Conservation (phyloP, 305 asterid genomes). For the Nicotiana rustica region DNA sequence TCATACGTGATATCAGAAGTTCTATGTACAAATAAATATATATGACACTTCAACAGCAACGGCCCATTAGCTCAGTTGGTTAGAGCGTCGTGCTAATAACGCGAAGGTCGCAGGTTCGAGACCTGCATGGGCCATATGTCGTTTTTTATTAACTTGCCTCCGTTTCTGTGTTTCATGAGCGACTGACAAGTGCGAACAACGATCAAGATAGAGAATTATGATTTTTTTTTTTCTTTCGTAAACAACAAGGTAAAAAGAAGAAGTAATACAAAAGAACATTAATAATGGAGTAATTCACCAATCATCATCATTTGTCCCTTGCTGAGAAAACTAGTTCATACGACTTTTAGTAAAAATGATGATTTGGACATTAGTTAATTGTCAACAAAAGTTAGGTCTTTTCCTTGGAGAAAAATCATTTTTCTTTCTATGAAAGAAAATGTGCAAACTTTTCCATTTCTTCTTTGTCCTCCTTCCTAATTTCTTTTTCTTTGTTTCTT, state of each 20-base stretch:
- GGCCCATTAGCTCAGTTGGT: conserved; percentile 71
- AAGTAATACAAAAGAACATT: neutral
- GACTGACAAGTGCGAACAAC: neutral
- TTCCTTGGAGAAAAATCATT: neutral
- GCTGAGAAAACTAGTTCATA: neutral
- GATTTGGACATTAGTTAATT: conserved; percentile 5
- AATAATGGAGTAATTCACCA: neutral
- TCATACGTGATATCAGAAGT: neutral
- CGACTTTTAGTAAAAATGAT: neutral
- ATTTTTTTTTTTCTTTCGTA: neutral
- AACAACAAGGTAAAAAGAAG: neutral
- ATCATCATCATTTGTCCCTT: neutral
- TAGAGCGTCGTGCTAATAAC: conserved; percentile 70
- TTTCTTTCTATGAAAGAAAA: neutral
- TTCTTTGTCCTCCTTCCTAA: neutral
- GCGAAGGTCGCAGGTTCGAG: conserved; percentile 76
- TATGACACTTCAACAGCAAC: conserved; percentile 24
- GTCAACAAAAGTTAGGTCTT: conserved; percentile 17
- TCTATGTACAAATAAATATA: too few species aligned
- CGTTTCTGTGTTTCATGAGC: neutral
- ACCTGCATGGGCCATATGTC: conserved; percentile 60
- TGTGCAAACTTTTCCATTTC: neutral
- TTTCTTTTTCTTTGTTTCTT: neutral
- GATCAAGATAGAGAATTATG: neutral
- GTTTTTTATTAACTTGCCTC: neutral